Base-by-base conservation (phyloP, 2,329 filamentous ascomycete species). In the Akanthomyces dipterigenus region DNA sequence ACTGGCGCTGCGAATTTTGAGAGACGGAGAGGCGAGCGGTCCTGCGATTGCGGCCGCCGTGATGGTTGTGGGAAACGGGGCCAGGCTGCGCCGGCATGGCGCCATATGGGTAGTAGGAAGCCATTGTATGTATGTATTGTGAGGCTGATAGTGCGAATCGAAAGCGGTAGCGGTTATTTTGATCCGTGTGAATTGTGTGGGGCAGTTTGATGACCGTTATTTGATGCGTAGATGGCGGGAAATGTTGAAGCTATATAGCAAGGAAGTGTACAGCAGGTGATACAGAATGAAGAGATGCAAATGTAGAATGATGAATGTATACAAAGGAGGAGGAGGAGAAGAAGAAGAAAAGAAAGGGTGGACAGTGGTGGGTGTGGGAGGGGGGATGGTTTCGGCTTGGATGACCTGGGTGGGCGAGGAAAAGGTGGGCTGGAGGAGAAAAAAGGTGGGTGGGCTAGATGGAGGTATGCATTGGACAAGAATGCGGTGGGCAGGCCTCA, bases 1-100 rank as follows among this genome's bases (percentile, higher is more conserved):
- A 92, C 76, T 96, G 91, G 75, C 92, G 89, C 72, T 96, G 90
- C 55, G 87, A 79, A 77, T 93, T 91, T 72, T 96, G 91, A 49
- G 88, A 83, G 57, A 91, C 87, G 46, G 88, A 88, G 69, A 95
- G 81, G 69, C 93, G 86, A 63, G 92, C 90, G 48, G 88, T 90
- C 72, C 93, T 86, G 71, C 93, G 89, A 74, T 90, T 93, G 70
- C 93, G 91, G 70, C 90, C 89, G 70, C 86, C 88, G 75, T 95
- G 89, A 77, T 93, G 88, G 75, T 84, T 88, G 45, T 61, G 60
- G 65, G 87, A 82, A 70, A 82, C 76, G 53, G 86, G 79, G 63
- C 82, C 81, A 64, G 80, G 78, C 67, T 85, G 80, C 68, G 82
- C 82, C 67, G 83, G 78, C 72, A 86, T 84, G 65, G 81, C 74